Evolutionary conservation across 352 stramenopile species (phyloP).

Genomic region (Globisporangium ultimum): DNA sequence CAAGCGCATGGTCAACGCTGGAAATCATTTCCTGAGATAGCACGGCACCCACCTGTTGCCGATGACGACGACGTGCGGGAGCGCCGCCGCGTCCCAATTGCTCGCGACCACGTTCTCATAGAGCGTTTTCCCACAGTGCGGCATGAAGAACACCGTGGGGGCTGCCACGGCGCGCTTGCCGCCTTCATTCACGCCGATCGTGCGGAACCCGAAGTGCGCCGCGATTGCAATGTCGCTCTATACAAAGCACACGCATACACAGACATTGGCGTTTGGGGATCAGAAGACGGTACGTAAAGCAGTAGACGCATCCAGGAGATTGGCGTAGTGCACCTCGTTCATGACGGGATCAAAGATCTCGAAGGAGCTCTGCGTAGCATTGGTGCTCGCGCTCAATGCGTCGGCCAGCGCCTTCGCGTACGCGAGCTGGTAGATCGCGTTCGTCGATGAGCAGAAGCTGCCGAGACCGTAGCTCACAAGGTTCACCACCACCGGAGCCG

Average conservation of each 20-base stretch:
- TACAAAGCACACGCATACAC: constrained; percentile 3
- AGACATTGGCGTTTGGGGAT: background rate
- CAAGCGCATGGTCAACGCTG: background rate
- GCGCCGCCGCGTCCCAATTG: constrained; percentile 50
- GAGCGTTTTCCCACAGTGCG: constrained; percentile 81
- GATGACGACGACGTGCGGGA: constrained; percentile 48
- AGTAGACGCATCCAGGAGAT: background rate
- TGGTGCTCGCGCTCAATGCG: constrained; percentile 10
- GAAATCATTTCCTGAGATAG: background rate
- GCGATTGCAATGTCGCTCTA: constrained; percentile 63
- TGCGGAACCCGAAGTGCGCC: constrained; percentile 29
- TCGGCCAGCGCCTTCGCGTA: constrained; percentile 47
- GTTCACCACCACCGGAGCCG: constrained; percentile 8
- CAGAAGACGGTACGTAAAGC: background rate
- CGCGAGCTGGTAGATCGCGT: constrained; percentile 74
- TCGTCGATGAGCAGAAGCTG: constrained; percentile 69
- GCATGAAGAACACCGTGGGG: constrained; percentile 90
- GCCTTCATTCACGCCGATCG: constrained; percentile 67
- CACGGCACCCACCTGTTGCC: constrained; percentile 69
- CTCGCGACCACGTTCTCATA: constrained; percentile 89
- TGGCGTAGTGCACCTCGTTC: constrained; percentile 42
- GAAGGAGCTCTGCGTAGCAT: background rate
- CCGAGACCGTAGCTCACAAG: constrained; percentile 72
- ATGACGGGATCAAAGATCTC: constrained; percentile 82
- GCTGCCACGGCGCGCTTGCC: constrained; percentile 28